Base-by-base conservation (phyloP, 345 rosid genomes). In the Cardamine occulta region DNA sequence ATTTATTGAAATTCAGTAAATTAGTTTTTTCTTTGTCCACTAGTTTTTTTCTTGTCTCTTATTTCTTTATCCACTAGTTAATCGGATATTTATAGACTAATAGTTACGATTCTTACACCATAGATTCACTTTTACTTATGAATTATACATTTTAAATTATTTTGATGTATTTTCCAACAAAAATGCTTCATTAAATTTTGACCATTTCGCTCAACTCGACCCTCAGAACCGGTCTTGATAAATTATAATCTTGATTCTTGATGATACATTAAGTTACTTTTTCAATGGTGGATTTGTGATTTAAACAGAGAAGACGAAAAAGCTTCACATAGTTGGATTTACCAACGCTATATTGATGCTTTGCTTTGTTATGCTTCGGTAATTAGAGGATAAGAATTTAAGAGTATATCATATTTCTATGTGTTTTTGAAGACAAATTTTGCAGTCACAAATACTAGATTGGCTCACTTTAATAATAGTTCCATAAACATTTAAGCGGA, bases 21-120 rank as follows among this genome's bases (percentile, higher is more conserved):
- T 24, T 53, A 54, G 10, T 13, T 26, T 15, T 55, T 28, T 2
- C 19, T 7, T 55, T 55, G 60, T 55, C 60, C 60, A 55, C 60
- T 55, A 55, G 35, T 53, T 53, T 53, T 53, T 55, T 55, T 13
- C 31, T 14, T 14, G 12, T 28, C 37, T 29, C 1, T 5, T 15
- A 14, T 55, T 56, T 15, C 21, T 29, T 29, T 7, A 29, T 56
- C 61, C 61, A 56, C 61, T 15, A 28, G 37, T 55, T 55, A 14
- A 55, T 28, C 21, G n/a, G 37, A 55, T 55, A 55, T 28, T 55
- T 55, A 28, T 55, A 40, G 47, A 40, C n/a, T 40, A 40, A 40
- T 40, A 55, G 60, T 7, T 15, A 8, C 6, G 1, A 55, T 15
- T 55, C 37, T 15, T 28, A 55, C 37, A 55, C 60, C 60, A 28